Evolutionary conservation across 306 rosid genomes (phyloP), one percentile per base, ranked within the genome.

Genomic region (Vicia faba): DNA sequence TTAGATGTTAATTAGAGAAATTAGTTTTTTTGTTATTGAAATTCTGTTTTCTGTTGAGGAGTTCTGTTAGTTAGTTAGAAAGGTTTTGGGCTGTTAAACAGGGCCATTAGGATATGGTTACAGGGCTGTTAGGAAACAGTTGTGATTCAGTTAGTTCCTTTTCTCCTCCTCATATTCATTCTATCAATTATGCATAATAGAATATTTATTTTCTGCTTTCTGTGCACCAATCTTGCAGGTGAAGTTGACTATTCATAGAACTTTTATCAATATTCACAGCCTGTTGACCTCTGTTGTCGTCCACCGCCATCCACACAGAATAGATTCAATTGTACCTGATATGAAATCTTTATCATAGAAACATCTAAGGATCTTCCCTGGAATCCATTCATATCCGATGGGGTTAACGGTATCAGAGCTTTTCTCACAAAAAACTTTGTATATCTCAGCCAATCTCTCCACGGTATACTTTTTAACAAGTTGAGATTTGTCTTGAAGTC

Each of bases 321-420:
- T 72, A 75, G 63, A 83, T 84, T 93, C 99, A 44, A 93, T 90
- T 66, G 76, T 75, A 80, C 90, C 99, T 56, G 93, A 88, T 82
- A 97, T 90, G 84, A 93, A 90, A 82, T 93, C 97, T 85, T 84
- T 90, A 84, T 93, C 97, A 76, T 86, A 86, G 66, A 83, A 84
- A 80, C 97, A 93, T 82, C 95, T 85, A 74, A 93, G 84, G 83
- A 93, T 85, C 92, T 84, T 93, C 78, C 95, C 95, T 31, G 95
- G 96, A 77, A 93, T 88, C 99, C 99, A 88, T 54, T 79, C 85
- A 79, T 72, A 90, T 31, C 80, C 89, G 62, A 64, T 41, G 13
- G 81, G 63, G 33, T 80, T 78, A 72, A 70, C 78, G 8, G 83
- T 70, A 48, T 81, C 83, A n/a, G 87, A 74, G 58, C 79, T 79